Base-by-base conservation (phyloP, 495 filamentous ascomycete species). In the Aspergillus homomorphus region DNA sequence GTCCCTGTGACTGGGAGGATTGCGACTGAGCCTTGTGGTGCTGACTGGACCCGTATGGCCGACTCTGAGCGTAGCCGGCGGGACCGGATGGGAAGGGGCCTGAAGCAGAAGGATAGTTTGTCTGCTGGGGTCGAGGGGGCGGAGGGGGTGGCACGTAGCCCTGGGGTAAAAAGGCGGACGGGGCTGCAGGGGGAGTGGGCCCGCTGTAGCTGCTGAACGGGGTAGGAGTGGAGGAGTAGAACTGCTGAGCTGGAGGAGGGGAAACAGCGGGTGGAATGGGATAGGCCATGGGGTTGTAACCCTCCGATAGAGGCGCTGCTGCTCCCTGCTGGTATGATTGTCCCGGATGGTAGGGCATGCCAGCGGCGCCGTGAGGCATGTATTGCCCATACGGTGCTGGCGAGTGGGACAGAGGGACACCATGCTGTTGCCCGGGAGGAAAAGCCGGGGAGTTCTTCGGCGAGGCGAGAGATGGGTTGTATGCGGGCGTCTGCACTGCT, bases 131-230 rank as follows among this genome's bases (percentile, higher is more conserved):
- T 14, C 87, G 89, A 3, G 88, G 89, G 0, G 93, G 93, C 19
- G 93, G 93, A 9, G 93, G 93, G 1, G 93, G 93, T 1, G 92
- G 93, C 41, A 96, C 84, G 69, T 96, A 97, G 18, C 91, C 91
- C 18, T 84, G 83, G 30, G 91, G 90, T 61, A 93, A 78, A 58
- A 73, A 77, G 43, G 75, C 71, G 14, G 68, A 63, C 15, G 73
- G 61, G 38, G 71, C 60, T 33, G 75, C 64, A n/a, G 77, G 67
- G 14, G 72, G 69, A 45, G 62, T 75, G 52, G 66, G 66, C 53
- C 69, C 73, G 28, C 65, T 53, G 58, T 74, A 75, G 53, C 66
- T 38, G 33, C 33, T 52, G 60, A 72, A 74, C 1, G 72, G 74
- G 8, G 69, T 64, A 20, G 76, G 72, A 8, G 72, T 75, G 24